phyloP scores from a whole-genome alignment of 257 asterid species.

The Scutellaria barbata region DNA sequence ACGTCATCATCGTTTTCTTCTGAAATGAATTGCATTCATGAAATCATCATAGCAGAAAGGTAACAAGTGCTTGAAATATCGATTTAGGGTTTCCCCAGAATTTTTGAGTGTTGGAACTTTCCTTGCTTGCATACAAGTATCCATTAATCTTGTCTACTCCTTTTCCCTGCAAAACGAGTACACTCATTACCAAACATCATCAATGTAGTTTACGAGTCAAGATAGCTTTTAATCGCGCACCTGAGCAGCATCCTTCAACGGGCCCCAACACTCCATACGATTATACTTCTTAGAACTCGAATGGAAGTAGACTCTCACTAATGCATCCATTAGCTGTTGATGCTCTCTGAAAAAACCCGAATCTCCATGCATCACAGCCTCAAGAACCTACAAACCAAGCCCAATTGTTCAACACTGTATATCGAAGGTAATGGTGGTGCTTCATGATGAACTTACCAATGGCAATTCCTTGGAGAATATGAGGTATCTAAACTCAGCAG shows the following conservation, averaged over 20 bases:
- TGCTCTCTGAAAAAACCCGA: constrained; percentile 64
- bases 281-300: constrained; percentile 81
- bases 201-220: background rate
- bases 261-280: constrained; percentile 89
- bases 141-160: constrained; percentile 58
- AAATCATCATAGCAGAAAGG: constrained; percentile 64
- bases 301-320: constrained; percentile 83
- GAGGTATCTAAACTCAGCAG: constrained; percentile 93
- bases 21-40: background rate
- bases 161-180: constrained; percentile 56
- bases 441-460: constrained; percentile 51
- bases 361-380: constrained; percentile 86
- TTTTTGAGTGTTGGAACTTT: constrained; percentile 38
- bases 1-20: background rate
- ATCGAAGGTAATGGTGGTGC: background rate
- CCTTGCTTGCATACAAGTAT: constrained; percentile 52
- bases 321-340: constrained; percentile 72
- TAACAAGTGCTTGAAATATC: constrained; percentile 75
- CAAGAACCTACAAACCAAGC: constrained; percentile 63
- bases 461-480: constrained; percentile 96
- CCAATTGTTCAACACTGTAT: too few relatives aligned
- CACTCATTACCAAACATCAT: background rate
- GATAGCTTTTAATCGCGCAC: constrained; percentile 38
- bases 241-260: constrained; percentile 79
- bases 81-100: constrained; percentile 65